Evolutionary conservation across 768 basidiomycete genomes (phyloP).

Genomic region (Termitomyces bulborhizus): DNA sequence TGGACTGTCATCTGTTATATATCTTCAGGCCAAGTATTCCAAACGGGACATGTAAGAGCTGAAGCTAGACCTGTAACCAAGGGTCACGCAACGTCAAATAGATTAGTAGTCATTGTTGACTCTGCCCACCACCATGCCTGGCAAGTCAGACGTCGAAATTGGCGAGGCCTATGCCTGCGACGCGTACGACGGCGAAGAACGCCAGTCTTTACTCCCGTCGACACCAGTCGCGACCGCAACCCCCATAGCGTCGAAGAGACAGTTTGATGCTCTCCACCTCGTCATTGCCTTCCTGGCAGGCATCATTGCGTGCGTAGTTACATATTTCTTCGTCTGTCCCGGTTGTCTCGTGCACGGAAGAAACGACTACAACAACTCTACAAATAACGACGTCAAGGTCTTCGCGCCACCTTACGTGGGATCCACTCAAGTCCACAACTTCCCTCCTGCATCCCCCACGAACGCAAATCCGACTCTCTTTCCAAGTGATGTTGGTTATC

Average conservation of each 20-base stretch:
- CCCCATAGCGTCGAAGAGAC: constrained; percentile 8
- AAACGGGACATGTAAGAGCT: too few species aligned
- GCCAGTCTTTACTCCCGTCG: constrained; percentile 30
- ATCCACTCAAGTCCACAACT: constrained; percentile 61
- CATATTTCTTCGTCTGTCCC: constrained; percentile 42
- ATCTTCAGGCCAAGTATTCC: too few species aligned
- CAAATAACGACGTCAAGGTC: constrained; percentile 12
- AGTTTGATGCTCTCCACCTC: constrained; percentile 33
- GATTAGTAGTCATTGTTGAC: too few species aligned
- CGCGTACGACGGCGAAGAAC: constrained; percentile 22
- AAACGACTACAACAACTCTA: background rate
- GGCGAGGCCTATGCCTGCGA: constrained; percentile 11
- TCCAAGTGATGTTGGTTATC: constrained; percentile 71
- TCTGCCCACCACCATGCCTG: constrained; percentile 9
- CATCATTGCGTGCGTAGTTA: constrained; percentile 39
- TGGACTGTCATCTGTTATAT: too few species aligned
- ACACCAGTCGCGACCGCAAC: constrained; percentile 2
- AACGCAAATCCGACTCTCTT: constrained; percentile 69
- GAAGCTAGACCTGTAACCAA: too few species aligned
- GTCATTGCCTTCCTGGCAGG: constrained; percentile 50
- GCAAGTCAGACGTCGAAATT: constrained; percentile 18
- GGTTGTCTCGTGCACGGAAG: constrained; percentile 26
- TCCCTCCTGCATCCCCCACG: constrained; percentile 69
- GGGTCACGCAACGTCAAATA: too few species aligned
- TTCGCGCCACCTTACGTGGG: constrained; percentile 66